Conservation (phyloP, 192 early-diverging fungal species). For the Coemansia sp. region DNA sequence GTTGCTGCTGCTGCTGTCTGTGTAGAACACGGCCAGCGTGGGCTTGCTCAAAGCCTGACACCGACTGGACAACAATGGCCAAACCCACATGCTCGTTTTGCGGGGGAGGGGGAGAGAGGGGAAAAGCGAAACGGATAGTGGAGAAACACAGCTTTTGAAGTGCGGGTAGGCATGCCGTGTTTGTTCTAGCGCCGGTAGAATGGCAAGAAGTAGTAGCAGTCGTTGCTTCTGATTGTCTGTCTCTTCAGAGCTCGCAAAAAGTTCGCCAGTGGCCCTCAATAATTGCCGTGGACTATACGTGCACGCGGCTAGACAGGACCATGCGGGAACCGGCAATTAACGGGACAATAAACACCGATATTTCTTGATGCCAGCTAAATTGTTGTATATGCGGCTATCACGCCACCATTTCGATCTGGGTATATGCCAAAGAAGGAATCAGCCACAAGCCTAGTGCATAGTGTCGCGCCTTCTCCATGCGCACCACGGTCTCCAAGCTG, state of each 20-base stretch:
- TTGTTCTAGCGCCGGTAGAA: constrained; percentile 7
- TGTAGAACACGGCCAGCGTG: neutral
- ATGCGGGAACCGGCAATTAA: constrained; percentile 8
- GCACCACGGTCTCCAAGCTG: neutral
- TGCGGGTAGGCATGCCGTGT: neutral
- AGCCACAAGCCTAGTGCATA: neutral
- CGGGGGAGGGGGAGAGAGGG: neutral
- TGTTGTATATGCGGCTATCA: neutral
- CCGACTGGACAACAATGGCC: constrained; percentile 2
- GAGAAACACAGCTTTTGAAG: neutral
- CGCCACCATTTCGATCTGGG: constrained; percentile 6
- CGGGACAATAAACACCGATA: neutral
- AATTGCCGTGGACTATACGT: neutral
- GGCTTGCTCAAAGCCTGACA: constrained; percentile 14
- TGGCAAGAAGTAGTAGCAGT: constrained; percentile 6
- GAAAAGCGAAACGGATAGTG: neutral
- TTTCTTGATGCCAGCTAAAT: neutral
- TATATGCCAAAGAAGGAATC: neutral
- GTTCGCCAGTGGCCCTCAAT: neutral
- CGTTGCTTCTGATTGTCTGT: neutral
- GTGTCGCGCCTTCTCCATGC: neutral
- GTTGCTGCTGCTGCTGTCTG: constrained; percentile 1
- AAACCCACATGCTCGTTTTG: constrained; percentile 11
- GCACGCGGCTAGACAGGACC: neutral
- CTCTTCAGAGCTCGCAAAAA: neutral